Base-by-base conservation (phyloP, 768 basidiomycete species). In the Amanita inopinata region DNA sequence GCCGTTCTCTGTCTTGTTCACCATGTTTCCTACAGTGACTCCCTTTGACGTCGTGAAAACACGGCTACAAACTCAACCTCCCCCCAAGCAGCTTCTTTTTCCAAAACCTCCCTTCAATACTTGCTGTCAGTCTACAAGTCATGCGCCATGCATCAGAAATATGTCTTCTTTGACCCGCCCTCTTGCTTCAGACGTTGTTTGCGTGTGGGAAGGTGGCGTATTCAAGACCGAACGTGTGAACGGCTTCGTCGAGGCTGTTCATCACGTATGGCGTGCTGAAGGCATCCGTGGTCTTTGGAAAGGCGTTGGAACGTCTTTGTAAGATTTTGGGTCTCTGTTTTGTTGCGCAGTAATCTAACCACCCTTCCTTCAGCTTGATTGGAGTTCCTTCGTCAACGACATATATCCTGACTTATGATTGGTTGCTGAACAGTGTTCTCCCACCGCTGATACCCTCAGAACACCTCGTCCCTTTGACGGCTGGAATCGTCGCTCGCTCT, bases 1-100 rank as follows among this genome's bases (percentile, higher is more conserved):
- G 11, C n/a, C 19, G 7, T 33, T 22, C n/a, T 15, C 11, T 18
- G 5, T 25, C 3, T 23, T 6, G 4, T 40, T 20, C 43, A 52
- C 24, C 46, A 51, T 27, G n/a, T 31, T 40, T 23, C 23, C 45
- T 45, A 7, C 57, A 98, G 94, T 99, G 96, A 98, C 94, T 2
- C 96, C 96, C 2, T 99, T 99, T 60, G 96, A 99, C 62, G 91
- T 99, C 42, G 74, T 98, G 51, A 98, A 98, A 61, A 98, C 94
- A 9, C 79, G 96, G 20, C 67, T 99, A 12, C 96, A 99, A 60
- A 98, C 96, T 0, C 91, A 87, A 58, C 82, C 81, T n/a, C 65
- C 71, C 15, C 59, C 60, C 56, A 65, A 59, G 48, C 67, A 59
- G 44, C 70, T 61, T 34, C 66, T 77, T 19, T 73, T 76, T 55